Evolutionary conservation across 2,329 filamentous ascomycete species (phyloP).

Genomic region (Spiromastix sp.): DNA sequence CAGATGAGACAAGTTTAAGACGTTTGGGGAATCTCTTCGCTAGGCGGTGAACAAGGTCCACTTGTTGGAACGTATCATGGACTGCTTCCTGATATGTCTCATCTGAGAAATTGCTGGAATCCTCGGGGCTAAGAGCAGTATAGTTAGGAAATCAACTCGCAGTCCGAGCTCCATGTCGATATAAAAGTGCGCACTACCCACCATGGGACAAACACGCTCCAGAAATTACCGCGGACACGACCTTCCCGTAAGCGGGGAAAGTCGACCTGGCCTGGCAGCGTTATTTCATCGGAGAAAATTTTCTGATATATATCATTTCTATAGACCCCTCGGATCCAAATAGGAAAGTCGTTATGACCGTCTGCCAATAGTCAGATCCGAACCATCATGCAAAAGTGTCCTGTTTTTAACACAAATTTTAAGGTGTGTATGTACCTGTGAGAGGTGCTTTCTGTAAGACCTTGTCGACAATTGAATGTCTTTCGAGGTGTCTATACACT

Average conservation of each 20-base stretch:
- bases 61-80: slow-evolving; percentile 59
- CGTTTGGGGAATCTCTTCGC: slow-evolving; percentile 53
- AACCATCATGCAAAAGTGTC: no score
- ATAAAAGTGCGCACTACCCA: no score
- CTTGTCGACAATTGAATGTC: no score
- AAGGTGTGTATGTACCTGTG: slow-evolving; percentile 34
- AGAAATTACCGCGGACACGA: slow-evolving; percentile 66
- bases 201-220: slow-evolving; percentile 73
- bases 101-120: slow-evolving; percentile 17
- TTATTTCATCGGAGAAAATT: slow-evolving; percentile 63
- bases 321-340: slow-evolving; percentile 55
- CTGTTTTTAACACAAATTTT: slow-evolving; percentile 2
- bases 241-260: slow-evolving; percentile 63
- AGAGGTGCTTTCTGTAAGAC: slow-evolving; percentile 27
- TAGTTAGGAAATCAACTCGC: no score
- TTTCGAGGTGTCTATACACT: no score
- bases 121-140: neutral
- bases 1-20: slow-evolving; percentile 48
- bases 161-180: no score
- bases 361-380: slow-evolving; percentile 43
- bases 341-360: slow-evolving; percentile 80
- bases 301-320: slow-evolving; percentile 67
- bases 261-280: slow-evolving; percentile 63
- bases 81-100: slow-evolving; percentile 39
- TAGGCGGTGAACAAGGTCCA: slow-evolving; percentile 61